Conservation (phyloP, 2,329 filamentous ascomycete species). For the Teratosphaeria gauchensis region DNA sequence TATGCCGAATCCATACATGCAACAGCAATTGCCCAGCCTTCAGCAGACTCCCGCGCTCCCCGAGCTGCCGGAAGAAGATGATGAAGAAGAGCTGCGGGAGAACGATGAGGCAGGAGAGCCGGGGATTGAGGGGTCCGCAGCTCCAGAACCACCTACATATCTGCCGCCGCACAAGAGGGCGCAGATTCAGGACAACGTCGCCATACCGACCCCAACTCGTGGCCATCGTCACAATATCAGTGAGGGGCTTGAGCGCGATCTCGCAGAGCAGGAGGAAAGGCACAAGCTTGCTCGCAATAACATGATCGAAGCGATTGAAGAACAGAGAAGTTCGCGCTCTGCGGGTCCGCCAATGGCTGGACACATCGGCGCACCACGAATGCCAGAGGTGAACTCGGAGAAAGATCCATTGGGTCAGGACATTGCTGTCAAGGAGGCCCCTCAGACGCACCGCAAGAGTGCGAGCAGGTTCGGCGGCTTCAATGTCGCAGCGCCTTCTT, state of each 20-base stretch:
- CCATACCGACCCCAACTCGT: constrained; percentile 48
- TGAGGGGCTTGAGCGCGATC: constrained; percentile 69
- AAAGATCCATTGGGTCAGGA: constrained; percentile 1
- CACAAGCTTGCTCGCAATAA: constrained; percentile 16
- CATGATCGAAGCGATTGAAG: constrained; percentile 15
- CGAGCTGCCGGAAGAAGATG: constrained; percentile 65
- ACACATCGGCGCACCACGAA: not conserved
- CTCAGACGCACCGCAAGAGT: constrained; percentile 42
- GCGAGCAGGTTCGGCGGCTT: constrained; percentile 76
- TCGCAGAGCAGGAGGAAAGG: constrained; percentile 79
- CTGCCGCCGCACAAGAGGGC: constrained; percentile 24
- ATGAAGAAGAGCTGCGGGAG: constrained; percentile 40
- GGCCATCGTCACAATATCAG: constrained; percentile 64
- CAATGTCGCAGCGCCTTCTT: constrained; percentile 83
- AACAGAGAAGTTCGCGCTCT: constrained; percentile 4
- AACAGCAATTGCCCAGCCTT: constrained; percentile 28
- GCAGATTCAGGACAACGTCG: constrained; percentile 39
- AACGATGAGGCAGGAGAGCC: constrained; percentile 4
- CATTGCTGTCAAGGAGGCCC: constrained; percentile 38
- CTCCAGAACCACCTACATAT: constrained; percentile 20
- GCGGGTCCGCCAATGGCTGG: not conserved
- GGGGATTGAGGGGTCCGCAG: constrained; percentile 15
- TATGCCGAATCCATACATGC: constrained; percentile 10
- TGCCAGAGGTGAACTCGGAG: constrained; percentile 9
- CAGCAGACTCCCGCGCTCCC: constrained; percentile 46